Base-by-base conservation (phyloP, 2,329 filamentous ascomycete genomes). In the Pseudogymnoascus sp. region DNA sequence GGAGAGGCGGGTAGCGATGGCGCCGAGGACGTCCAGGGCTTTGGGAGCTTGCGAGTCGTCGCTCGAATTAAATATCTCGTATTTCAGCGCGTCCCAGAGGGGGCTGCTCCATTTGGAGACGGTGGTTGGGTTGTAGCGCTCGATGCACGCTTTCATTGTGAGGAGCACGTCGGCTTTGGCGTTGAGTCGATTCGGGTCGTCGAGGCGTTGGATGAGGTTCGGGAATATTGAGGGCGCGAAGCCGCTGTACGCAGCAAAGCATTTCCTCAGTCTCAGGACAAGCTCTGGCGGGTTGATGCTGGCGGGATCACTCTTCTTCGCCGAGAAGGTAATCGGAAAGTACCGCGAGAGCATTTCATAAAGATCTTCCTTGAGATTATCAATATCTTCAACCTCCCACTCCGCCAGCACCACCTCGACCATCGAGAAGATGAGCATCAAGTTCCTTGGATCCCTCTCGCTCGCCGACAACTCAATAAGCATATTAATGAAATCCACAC, bases 1-100 rank as follows among this genome's bases (percentile, higher is more conserved):
- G 1, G 65, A 61, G 14, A 67, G 45, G 34, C 64, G 48, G 21
- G 45, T 14, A 8, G 67, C 62, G 5, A 74, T 65, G 7, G 65
- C 64, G 19, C 65, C 63, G 11, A 75, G 61, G 5, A 72, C 68
- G 6, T 66, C 45, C 6, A 73, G 48, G 14, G 72, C 69, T 19
- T 67, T 68, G 31, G 66, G 37, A 13, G 73, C 70, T 19, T 71
- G 69, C 11, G 73, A 71, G 13, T 71, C 72, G 34, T 71, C 71
- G 37, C 71, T 68, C 4, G 71, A 70, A 48, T 74, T 73, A 68
- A 71, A 71, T 6, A 75, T 64, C 51, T 75, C 73, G 60, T 71
- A 74, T 62, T 75, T 75, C 14, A 75, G 43, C 2, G 68, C 64
- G 62, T 73, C 69, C 73, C 73, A 75, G 19, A 75, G 65, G 54